Evolutionary conservation across 2,329 filamentous ascomycete species (phyloP).

Genomic region (Penicillium aurantiogriseum): DNA sequence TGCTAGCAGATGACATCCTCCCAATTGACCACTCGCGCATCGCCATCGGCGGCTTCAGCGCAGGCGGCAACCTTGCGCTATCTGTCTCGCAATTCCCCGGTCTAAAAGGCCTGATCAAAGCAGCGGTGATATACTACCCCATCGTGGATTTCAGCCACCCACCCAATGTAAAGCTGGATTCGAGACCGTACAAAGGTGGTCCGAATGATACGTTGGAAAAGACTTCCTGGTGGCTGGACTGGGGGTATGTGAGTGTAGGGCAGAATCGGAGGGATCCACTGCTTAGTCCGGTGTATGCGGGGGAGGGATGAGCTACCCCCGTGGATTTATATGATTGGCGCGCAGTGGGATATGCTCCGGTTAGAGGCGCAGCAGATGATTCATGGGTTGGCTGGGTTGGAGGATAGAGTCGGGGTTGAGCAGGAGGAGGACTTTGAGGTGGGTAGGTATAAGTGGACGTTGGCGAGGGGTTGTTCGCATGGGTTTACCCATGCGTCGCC

Average conservation of each 20-base stretch:
- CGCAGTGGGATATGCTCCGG: slow-evolving; percentile 47
- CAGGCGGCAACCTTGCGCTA: slow-evolving; percentile 52
- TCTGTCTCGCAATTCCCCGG: slow-evolving; percentile 42
- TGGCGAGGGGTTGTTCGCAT: slow-evolving; percentile 16
- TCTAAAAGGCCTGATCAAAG: slow-evolving; percentile 36
- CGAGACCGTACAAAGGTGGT: slow-evolving; percentile 18
- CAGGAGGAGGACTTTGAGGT: slow-evolving; percentile 19
- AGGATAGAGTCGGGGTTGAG: slow-evolving; percentile 11
- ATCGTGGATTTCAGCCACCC: slow-evolving; percentile 42
- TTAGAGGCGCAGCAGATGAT: slow-evolving; percentile 40
- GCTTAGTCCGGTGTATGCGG: slow-evolving; percentile 43
- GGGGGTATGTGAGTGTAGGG: slow-evolving; percentile 43
- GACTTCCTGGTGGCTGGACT: slow-evolving; percentile 37
- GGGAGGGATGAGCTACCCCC: slow-evolving; percentile 38
- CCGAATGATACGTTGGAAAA: slow-evolving; percentile 26
- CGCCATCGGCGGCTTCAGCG: slow-evolving; percentile 51
- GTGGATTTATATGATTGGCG: slow-evolving; percentile 46
- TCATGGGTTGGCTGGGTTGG: slow-evolving; percentile 25
- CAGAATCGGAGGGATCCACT: slow-evolving; percentile 40
- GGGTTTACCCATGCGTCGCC: slow-evolving; percentile 13
- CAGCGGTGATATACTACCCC: slow-evolving; percentile 48
- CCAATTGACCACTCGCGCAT: slow-evolving; percentile 48
- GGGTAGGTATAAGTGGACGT: slow-evolving; percentile 20
- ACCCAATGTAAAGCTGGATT: slow-evolving; percentile 31
- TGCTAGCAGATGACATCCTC: slow-evolving; percentile 46